Base-by-base conservation (phyloP, 1,284 basidiomycete species). In the Boletellus deceptivus region DNA sequence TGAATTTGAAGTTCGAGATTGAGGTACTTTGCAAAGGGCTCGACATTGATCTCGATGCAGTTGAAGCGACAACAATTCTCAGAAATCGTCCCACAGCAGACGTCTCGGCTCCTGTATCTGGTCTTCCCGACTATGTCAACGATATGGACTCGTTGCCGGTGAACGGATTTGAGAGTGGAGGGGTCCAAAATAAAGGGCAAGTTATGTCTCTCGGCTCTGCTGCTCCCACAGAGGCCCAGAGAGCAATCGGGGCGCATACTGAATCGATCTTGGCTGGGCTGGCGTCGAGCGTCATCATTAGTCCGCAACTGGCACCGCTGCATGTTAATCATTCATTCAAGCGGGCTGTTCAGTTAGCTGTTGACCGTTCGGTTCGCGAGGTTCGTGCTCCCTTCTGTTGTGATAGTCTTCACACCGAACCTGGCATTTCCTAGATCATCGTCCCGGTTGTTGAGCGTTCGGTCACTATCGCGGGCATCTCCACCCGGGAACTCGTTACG, bases 381-480 rank as follows among this genome's bases (percentile, higher is more conserved):
- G 89, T 89, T 62, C 64, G 75, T 65, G 34, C 39, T 11, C 27
- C 10, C 39, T 22, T 27, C 54, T 13, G 9, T 16, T 34, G 14
- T 46, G 24, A 40, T 35, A 3, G 18, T 38, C 38, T 18, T 22
- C 25, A 14, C 56, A 5, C 51, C 35, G 11, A 52, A 29, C 20
- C 10, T 22, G 5, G 7, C 48, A 6, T 43, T 40, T 40, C 47
- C 3, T 59, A 91, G 84, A 98, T 99, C 59, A 96, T 99, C 59
- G 77, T 95, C 16, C 97, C 97, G 4, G 96, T 99, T 43, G 96
- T 99, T 17, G 97, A 99, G 68, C 84, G 97, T 52, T 98, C 94
- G n/a, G 97, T 98, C 39, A 99, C 97, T 2, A 99, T 99, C 60
- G 97, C 97, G 8, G 93, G 94, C 29, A 98, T 99, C 59, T 99